Evolutionary conservation across 176 grass and related monocot species (phyloP).

Genomic region (Oryza meyeriana): DNA sequence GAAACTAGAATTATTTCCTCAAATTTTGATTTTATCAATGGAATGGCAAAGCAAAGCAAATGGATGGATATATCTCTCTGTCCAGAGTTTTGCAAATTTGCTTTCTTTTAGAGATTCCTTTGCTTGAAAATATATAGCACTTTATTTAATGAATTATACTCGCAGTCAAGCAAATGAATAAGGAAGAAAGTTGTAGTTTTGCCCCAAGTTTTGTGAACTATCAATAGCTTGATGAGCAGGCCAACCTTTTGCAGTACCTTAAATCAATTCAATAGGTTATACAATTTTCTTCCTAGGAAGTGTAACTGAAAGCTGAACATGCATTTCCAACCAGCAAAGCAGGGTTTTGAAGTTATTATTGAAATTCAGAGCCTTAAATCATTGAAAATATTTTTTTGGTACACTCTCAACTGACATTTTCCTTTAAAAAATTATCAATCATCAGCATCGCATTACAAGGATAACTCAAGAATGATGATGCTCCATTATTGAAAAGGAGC

Average conservation of each 20-base stretch:
- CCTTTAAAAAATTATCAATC: neutral
- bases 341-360: neutral
- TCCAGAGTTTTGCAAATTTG: neutral
- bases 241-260: neutral
- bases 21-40: neutral
- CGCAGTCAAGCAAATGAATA: neutral
- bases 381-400: neutral
- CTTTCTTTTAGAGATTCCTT: neutral
- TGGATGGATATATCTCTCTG: neutral
- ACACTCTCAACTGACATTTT: neutral
- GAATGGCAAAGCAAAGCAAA: neutral
- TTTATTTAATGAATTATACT: neutral
- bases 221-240: neutral
- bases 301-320: neutral
- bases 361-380: neutral
- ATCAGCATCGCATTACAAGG: neutral
- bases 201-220: neutral
- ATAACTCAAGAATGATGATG: neutral
- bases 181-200: neutral
- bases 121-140: neutral
- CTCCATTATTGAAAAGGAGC: neutral
- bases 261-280: neutral
- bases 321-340: neutral
- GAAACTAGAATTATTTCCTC: neutral
- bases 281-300: neutral